Evolutionary conservation across 495 filamentous ascomycete genomes (phyloP), one percentile per base, ranked within the genome.

Genomic region (Gamarada debralockiae): DNA sequence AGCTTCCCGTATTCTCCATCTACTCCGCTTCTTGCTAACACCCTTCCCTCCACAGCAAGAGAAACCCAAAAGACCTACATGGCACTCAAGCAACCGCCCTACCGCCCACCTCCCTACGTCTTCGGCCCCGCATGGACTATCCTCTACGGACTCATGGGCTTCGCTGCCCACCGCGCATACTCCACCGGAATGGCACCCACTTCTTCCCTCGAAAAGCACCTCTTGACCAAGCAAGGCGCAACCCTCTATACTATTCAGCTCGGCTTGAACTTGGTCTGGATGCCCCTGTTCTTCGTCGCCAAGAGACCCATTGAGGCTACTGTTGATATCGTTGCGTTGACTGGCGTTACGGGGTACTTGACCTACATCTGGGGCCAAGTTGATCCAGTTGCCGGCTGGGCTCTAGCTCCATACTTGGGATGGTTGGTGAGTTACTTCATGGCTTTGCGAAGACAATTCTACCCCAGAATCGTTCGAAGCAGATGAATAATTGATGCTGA

Each of bases 131-230:
- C 81, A 22, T 97, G 92, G 93, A 95, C 90, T 0, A 17, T 79
- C 36, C 80, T 97, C 12, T 97, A 97, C 69, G 86, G 81, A 4
- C 63, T 85, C 37, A 96, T 96, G 89, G 93, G 92, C 34, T 96
- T 90, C 66, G 82, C 89, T 3, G 81, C 89, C 23, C 83, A 96
- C 69, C 85, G 85, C 20, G 77, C 73, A 27, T 65, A 75, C 13
- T 73, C 65, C n/a, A 68, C 73, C 2, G 87, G 85, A n/a, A 76
- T 78, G 14, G 67, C 67, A 2, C 76, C 80, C 3, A 62, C 80
- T 10, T 66, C 49, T 24, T 60, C 54, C 29, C 29, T 59, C 34
- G 46, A 60, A 24, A 48, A 67, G 27, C 55, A 69, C 12, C 60
- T 63, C 31, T 36, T 48, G 17, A 66, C 67, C 48, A 63, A 80